Percentiles rank a stretch among this genome's conserved stretches.
Conservation (phyloP, 1,284 basidiomycete species). For the Puccinia hordei region DNA sequence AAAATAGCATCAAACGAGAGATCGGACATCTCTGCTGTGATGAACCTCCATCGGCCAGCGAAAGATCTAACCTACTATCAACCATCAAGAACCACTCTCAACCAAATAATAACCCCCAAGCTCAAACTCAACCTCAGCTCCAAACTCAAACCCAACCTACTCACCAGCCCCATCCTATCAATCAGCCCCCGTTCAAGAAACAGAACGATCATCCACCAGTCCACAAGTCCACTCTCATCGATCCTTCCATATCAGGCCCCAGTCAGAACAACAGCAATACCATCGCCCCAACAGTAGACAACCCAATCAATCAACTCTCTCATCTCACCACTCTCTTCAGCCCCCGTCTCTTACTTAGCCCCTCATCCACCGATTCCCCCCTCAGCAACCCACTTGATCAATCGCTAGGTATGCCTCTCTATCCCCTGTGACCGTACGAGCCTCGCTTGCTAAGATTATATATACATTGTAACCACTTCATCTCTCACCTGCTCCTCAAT, state of each 20-base stretch:
- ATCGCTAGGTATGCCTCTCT: slow-evolving; percentile 7
- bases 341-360: slow-evolving; percentile 21
- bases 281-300: background rate
- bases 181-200: background rate
- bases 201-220: background rate
- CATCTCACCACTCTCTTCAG: slow-evolving; percentile 23
- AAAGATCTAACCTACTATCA: slow-evolving; percentile 1
- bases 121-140: background rate
- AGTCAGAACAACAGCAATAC: background rate
- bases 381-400: slow-evolving; percentile 21
- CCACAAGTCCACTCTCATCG: background rate
- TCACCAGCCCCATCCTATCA: background rate
- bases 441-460: background rate
- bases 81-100: background rate
- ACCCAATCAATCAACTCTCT: background rate
- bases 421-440: no score
- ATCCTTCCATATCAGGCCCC: background rate
- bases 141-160: background rate
- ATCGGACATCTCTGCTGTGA: slow-evolving; percentile 88
- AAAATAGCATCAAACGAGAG: slow-evolving; percentile 83
- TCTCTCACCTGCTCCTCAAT: no score
- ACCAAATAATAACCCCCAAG: background rate
- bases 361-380: slow-evolving; percentile 1
- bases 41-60: slow-evolving; percentile 66
- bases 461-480: background rate